Evolutionary conservation across 2,329 filamentous ascomycete species (phyloP), one percentile per base, ranked within the genome.

Genomic region (Tolypocladium sp.): DNA sequence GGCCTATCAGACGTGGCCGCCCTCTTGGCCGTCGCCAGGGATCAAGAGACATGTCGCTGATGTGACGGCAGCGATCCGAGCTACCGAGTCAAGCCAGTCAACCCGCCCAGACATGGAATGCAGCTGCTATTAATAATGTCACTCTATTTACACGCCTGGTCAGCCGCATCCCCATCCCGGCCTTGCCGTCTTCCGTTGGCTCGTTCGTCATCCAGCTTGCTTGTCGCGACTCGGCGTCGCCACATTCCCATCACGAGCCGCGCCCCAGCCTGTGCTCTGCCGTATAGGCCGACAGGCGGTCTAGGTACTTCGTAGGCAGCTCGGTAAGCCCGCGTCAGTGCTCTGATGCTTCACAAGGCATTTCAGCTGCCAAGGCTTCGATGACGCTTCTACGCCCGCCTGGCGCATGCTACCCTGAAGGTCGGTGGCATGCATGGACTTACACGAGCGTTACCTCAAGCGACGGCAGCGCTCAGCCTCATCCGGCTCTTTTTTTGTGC

Each of bases 351-450:
- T 40, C 40, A n/a, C 52, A 52, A 40, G 22, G 25, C 52, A 40
- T 55, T 58, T 58, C 57, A 58, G 57, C 57, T 58, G 57, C 52
- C 57, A 58, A 58, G 57, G 35, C 52, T 22, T 40, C 25, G 46
- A 42, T 30, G 46, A 27, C 46, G 27, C 27, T 33, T 33, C 22
- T 41, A 12, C 57, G 46, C 27, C 46, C 30, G 46, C 27, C 27
- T 4, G 46, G 27, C 46, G 15, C 27, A 33, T 51, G 46, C 27
- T 51, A 51, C 46, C 25, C 27, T 33, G 17, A 33, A 33, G 30
- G 46, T 33, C 17, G 49, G 49, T 9, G 17, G 27, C 49, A 33
- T 35, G 49, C 49, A 52, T 33, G 49, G 46, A 52, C 49, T 52
- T 35, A n/a, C 17, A 35, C 49, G 27, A 51, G 55, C 41, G 13